Percentiles rank a stretch among this genome's conserved stretches.
phyloP scores from a whole-genome alignment of 441 rosid species.

The Pelargonium australe region DNA sequence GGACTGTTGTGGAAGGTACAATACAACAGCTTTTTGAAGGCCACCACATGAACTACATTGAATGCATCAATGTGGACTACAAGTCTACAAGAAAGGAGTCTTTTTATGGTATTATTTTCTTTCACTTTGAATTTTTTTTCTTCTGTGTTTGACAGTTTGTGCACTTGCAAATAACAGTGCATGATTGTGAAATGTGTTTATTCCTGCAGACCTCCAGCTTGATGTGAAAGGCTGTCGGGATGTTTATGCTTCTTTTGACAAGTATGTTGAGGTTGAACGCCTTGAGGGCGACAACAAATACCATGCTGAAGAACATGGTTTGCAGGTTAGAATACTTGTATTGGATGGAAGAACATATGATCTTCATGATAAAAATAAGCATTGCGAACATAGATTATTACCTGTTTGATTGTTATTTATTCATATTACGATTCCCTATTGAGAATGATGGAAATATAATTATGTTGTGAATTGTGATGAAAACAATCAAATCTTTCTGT shows the following conservation, averaged over 20 bases:
- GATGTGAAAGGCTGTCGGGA: slow-evolving; percentile 65
- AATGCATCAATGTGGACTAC: slow-evolving; percentile 69
- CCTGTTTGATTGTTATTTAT: background rate
- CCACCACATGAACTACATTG: slow-evolving; percentile 71
- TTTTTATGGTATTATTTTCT: slow-evolving; percentile 47
- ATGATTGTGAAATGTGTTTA: slow-evolving; percentile 13
- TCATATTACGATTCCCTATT: background rate
- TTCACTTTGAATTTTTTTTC: slow-evolving; percentile 14
- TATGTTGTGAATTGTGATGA: background rate
- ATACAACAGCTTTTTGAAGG: slow-evolving; percentile 70
- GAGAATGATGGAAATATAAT: background rate
- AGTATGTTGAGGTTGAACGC: slow-evolving; percentile 94
- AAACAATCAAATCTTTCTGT: background rate
- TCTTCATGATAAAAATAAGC: background rate
- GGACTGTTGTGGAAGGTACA: slow-evolving; percentile 75
- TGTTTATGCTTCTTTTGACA: slow-evolving; percentile 92
- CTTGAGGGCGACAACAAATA: slow-evolving; percentile 96
- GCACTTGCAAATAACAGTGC: background rate
- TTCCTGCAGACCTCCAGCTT: slow-evolving; percentile 41
- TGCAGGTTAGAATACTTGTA: slow-evolving; percentile 51
- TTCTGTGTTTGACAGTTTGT: slow-evolving; percentile 5
- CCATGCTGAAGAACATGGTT: slow-evolving; percentile 81
- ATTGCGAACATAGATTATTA: background rate
- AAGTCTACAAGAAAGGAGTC: slow-evolving; percentile 73
- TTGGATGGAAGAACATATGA: background rate